Base-by-base conservation (phyloP, 768 basidiomycete species). In the Leccinum truebloodii region DNA sequence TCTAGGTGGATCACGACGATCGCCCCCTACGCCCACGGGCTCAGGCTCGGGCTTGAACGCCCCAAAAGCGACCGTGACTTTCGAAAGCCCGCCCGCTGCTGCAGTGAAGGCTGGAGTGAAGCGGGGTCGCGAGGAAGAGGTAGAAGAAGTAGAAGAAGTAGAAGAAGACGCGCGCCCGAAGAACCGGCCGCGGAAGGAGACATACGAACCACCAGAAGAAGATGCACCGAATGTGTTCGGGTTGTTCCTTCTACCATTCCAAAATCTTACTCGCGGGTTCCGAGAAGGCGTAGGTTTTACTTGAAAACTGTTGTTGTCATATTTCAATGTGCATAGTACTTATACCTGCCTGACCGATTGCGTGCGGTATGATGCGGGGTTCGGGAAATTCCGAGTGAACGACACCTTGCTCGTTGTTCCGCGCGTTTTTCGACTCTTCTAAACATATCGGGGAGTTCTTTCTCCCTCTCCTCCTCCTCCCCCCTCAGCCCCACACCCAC, bases 201-300 rank as follows among this genome's bases (percentile, higher is more conserved):
- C 68, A 0, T 83, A 83, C 71, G 68, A 72, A 48, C 76, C 79
- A 0, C 78, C 83, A 4, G 69, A 75, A 60, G 75, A 69, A 61
- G 82, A 84, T 30, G 69, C 77, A 6, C 80, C 83, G n/a, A 76
- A 76, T 49, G 63, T 80, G 35, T 67, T 85, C 56, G 83, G 82
- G 35, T 88, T 85, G 87, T 78, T 89, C 66, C 73, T 83, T 71
- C 75, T 83, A 44, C 87, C 88, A 6, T 77, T 88, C 72, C 80
- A 82, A 67, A 83, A 84, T 6, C 88, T 90, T 69, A 77, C 86
- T 57, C 81, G 83, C 63, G 88, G 87, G 20, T 88, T 90, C 75
- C 82, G 82, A 64, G 86, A 88, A 73, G 84, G 85, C 67, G 71
- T 87, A 63, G 63, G 63, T 12, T 53, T 68, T 52, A 65, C 69